Conservation (phyloP, 2,329 filamentous ascomycete genomes). For the Ustilaginoidea virens region DNA sequence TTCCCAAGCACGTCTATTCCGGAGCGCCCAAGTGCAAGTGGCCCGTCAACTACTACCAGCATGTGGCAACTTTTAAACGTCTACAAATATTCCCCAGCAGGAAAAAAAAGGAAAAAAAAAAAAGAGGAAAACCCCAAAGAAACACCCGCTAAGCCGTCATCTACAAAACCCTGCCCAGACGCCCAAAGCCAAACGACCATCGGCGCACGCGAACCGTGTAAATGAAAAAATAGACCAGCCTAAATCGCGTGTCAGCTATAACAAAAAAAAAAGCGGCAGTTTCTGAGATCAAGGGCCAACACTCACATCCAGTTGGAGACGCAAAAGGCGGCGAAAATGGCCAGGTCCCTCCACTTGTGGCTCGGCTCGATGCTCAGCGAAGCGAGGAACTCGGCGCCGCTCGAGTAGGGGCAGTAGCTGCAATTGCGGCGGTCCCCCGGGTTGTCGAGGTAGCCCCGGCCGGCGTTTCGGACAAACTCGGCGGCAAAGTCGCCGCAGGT, state of each 20-base stretch:
- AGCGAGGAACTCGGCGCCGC: conserved; percentile 44
- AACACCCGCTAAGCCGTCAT: no score
- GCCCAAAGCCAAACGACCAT: conserved; percentile 55
- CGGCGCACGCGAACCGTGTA: conserved; percentile 55
- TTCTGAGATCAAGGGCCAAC: not conserved
- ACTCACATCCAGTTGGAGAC: conserved; percentile 46
- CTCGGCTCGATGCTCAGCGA: conserved; percentile 31
- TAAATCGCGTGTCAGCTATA: not conserved
- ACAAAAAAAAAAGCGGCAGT: not conserved
- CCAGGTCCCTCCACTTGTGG: conserved; percentile 58
- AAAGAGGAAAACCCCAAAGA: no score
- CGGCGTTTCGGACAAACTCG: conserved; percentile 33
- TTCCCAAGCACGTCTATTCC: no score
- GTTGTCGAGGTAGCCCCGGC: conserved; percentile 47
- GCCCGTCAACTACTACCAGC: no score
- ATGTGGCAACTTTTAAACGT: no score
- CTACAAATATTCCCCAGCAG: no score
- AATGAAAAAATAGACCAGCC: conserved; percentile 60
- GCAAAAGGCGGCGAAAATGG: conserved; percentile 56
- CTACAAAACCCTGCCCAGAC: conserved; percentile 25
- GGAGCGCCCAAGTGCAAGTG: no score
- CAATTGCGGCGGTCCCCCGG: conserved; percentile 41
- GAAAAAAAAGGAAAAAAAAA: no score
- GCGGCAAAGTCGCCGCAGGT: conserved; percentile 52
- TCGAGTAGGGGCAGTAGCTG: conserved; percentile 51